Conservation (phyloP, 164 flowering plant genomes). For the Cinnamomum micranthum region DNA sequence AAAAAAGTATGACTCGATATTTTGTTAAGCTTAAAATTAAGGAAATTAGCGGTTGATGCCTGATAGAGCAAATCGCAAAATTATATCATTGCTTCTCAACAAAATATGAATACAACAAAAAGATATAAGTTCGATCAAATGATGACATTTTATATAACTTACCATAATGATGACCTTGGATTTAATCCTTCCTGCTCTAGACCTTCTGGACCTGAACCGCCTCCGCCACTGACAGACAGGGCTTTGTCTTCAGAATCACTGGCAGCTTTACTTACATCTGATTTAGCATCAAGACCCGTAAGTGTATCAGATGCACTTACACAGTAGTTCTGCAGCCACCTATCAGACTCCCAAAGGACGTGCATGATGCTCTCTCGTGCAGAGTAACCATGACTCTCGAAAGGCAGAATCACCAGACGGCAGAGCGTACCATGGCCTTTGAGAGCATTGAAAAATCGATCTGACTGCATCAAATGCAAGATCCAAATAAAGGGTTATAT, state of each 20-base stretch:
- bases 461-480: conserved; percentile 60
- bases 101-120: not conserved
- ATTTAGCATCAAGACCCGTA: conserved; percentile 31
- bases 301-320: conserved; percentile 39
- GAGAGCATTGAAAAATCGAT: conserved; percentile 85
- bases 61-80: too few species aligned
- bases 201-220: conserved; percentile 36
- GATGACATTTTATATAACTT: conserved; percentile 13
- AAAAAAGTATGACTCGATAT: too few species aligned
- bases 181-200: conserved; percentile 27
- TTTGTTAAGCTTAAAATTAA: too few species aligned
- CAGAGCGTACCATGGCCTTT: conserved; percentile 96
- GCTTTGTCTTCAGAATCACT: conserved; percentile 41
- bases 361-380: conserved; percentile 98
- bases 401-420: conserved; percentile 90
- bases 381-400: conserved; percentile 92
- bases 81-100: too few species aligned
- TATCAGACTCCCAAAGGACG: conserved; percentile 94
- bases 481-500: conserved; percentile 3
- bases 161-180: conserved; percentile 69
- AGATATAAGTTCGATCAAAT: not conserved
- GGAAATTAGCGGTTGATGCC: too few species aligned
- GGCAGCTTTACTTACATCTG: conserved; percentile 25
- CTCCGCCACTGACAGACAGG: conserved; percentile 58
- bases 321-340: conserved; percentile 85